Evolutionary conservation across 768 basidiomycete genomes (phyloP), one percentile per base, ranked within the genome.

Genomic region (Russula olivacea): DNA sequence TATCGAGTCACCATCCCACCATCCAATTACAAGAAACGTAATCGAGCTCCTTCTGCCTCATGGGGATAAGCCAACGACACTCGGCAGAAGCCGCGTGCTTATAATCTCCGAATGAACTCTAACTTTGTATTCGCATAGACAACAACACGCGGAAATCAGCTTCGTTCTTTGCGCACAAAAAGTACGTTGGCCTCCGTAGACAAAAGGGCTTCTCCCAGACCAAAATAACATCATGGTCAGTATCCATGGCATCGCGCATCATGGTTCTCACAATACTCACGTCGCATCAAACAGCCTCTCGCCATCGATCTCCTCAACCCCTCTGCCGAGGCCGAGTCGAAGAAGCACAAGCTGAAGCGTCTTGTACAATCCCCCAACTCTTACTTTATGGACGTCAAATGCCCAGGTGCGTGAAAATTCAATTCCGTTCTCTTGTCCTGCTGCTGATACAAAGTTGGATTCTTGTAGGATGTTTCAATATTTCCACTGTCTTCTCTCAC

Each of bases 311-410:
- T 99, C 76, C 88, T 98, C 76, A 91, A 98, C 87, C 96, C 93
- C 70, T 89, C 93, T 64, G 77, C 84, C 69, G 91, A 93, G 75
- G 77, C 84, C 71, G 91, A 96, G 80, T 87, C 80, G 77, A 87
- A 81, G 76, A 88, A 86, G 76, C 96, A 98, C 89, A 98, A 98
- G 84, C 91, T 98, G 77, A 98, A 99, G 85, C 89, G 94, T 76
- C 88, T 98, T 71, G 97, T 99, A 70, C 97, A 98, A 79, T 88
- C 88, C 58, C 97, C 97, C 68, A 93, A 98, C 80, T 98, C 96
- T 40, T 98, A 92, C 80, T 98, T 98, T 80, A 98, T 99, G 97
- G 97, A 99, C 72, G 95, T 98, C 71, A 99, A 98, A 79, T 98
- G 96, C 80, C 88, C 96, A 71, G 94, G 92, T 93, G 65, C 63